These are phyloP conservation scores for Aspergillus sojae DNA, from an alignment of 2,329 filamentous ascomycete species.

Conservation along the genomic window DNA sequence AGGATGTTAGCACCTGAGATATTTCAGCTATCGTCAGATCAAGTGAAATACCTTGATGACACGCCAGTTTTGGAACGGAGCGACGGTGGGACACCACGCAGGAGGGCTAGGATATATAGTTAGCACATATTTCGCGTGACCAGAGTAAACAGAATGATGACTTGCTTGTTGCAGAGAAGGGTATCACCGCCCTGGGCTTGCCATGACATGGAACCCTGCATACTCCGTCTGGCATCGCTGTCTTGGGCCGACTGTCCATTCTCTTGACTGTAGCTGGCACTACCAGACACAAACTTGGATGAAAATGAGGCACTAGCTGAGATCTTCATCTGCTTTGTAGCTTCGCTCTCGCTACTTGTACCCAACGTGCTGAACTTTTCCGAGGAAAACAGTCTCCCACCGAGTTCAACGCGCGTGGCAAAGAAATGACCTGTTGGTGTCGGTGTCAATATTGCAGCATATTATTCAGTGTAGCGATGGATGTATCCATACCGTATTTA, in stretches of 20 bases:
- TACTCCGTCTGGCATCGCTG: background rate
- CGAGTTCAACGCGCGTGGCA: background rate
- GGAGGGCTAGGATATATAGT: constrained; percentile 7
- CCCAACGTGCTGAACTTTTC: background rate
- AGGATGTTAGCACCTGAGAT: no score
- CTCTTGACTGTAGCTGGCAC: background rate
- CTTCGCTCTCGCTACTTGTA: background rate
- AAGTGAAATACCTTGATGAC: constrained; percentile 14
- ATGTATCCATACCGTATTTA: background rate
- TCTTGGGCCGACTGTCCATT: background rate
- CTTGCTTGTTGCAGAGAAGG: constrained; percentile 20
- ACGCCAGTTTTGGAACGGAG: constrained; percentile 20
- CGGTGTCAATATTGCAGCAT: background rate
- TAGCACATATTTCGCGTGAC: background rate
- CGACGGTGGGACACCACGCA: constrained; percentile 17
- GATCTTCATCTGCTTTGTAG: background rate
- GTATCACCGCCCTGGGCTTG: constrained; percentile 21
- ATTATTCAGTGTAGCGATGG: fast-evolving
- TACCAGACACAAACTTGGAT: background rate
- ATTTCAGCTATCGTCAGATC: no score
- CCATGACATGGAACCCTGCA: constrained; percentile 14
- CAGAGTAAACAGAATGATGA: background rate
- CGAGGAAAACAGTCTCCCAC: background rate
- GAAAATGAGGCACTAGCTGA: background rate
- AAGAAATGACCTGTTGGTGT: background rate